phyloP scores from a whole-genome alignment of 208 protist species.

The Naegleria lovaniensis region DNA sequence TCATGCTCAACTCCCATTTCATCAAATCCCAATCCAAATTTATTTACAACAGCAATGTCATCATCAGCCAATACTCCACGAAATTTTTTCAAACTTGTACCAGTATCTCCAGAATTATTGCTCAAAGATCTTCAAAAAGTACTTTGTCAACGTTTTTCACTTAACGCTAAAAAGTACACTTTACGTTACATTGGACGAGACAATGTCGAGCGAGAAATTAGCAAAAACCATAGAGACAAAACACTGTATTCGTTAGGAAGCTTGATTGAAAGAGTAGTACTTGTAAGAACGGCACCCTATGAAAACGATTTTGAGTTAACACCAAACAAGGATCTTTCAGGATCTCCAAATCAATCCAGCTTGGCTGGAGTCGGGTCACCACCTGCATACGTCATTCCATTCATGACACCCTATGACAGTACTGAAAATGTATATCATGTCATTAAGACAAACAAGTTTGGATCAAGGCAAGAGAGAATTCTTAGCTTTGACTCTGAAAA shows the following conservation, averaged over 20 bases:
- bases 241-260: neutral
- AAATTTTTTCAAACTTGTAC: constrained; percentile 5
- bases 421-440: neutral
- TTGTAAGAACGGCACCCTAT: neutral
- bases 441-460: constrained; percentile 27
- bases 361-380: neutral
- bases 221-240: neutral
- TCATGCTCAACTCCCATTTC: neutral
- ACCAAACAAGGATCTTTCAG: neutral
- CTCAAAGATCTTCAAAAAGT: constrained; percentile 10
- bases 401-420: neutral
- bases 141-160: neutral
- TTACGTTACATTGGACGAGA: neutral
- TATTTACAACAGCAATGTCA: neutral
- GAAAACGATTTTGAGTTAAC: neutral
- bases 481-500: neutral
- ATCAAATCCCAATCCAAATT: neutral
- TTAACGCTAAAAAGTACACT: neutral
- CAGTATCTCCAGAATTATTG: constrained; percentile 9
- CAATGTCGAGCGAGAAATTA: neutral
- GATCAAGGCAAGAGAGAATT: constrained; percentile 1
- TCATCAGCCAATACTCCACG: too few species aligned
- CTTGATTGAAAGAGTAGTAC: neutral
- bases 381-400: neutral
- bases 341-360: neutral